These are phyloP conservation scores for Plantago ovata DNA, from an alignment of 257 asterid genomes.

Conservation along the genomic window DNA sequence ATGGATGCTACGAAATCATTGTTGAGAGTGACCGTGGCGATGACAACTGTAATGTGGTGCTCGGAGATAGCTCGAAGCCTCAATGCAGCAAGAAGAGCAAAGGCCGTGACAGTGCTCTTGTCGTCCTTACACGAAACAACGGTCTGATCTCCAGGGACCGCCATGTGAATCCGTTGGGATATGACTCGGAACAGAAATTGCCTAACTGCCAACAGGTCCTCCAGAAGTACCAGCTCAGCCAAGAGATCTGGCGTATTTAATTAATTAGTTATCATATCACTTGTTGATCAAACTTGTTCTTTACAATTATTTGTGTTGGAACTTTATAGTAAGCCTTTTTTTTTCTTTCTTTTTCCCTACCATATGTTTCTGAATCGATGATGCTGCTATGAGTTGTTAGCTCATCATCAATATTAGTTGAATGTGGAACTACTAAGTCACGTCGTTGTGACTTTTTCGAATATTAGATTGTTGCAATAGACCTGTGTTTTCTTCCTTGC, in stretches of 20 bases:
- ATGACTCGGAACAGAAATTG: slow-evolving; percentile 38
- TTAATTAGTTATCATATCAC: neutral
- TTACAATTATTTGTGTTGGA: neutral
- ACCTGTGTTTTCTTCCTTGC: neutral
- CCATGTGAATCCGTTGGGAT: slow-evolving; percentile 64
- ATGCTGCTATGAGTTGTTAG: neutral
- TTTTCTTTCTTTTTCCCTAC: neutral
- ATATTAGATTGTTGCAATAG: neutral
- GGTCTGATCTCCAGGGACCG: slow-evolving; percentile 57
- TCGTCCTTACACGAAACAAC: slow-evolving; percentile 64
- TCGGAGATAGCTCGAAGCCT: slow-evolving; percentile 46
- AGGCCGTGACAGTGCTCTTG: slow-evolving; percentile 79
- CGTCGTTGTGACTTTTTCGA: neutral
- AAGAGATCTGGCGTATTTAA: neutral
- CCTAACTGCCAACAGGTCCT: slow-evolving; percentile 60
- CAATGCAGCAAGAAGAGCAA: slow-evolving; percentile 36
- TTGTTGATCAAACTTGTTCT: neutral
- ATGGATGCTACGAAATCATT: slow-evolving; percentile 46
- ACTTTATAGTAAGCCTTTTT: neutral
- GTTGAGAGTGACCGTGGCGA: slow-evolving; percentile 60
- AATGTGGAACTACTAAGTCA: neutral
- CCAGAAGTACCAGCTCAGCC: slow-evolving; percentile 39
- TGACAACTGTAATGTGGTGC: slow-evolving; percentile 51
- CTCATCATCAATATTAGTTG: neutral
- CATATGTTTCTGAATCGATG: neutral